Evolutionary conservation across 2,329 filamentous ascomycete genomes (phyloP).

Genomic region (Sporothrix curviconia): DNA sequence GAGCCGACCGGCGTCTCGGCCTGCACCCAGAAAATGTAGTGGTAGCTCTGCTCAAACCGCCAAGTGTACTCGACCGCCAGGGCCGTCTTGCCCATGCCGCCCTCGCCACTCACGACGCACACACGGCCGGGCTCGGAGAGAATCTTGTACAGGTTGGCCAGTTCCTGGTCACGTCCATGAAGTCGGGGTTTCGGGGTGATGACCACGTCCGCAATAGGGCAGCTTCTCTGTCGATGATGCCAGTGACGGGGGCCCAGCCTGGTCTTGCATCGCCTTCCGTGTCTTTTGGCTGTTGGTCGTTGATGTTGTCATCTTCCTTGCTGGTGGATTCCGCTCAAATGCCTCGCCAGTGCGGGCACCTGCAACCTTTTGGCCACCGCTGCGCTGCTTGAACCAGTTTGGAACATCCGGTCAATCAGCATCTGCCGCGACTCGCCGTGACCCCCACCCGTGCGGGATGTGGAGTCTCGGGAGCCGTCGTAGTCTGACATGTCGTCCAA

Average conservation of each 20-base stretch:
- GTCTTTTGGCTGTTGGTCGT: constrained; percentile 4
- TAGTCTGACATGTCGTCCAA: constrained; percentile 17
- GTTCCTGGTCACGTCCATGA: constrained; percentile 18
- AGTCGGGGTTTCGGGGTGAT: constrained; percentile 14
- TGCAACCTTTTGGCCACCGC: too few relatives aligned
- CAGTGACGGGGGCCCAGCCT: constrained; percentile 2
- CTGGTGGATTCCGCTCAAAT: neutral
- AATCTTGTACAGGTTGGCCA: constrained; percentile 18
- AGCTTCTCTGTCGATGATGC: constrained; percentile 13
- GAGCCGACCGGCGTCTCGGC: constrained; percentile 21
- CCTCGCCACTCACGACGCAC: constrained; percentile 19
- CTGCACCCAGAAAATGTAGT: constrained; percentile 25
- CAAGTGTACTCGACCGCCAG: constrained; percentile 23
- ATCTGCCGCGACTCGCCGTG: constrained; percentile 13
- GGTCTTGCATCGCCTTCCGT: neutral
- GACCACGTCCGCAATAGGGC: constrained; percentile 15
- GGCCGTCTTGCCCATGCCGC: constrained; percentile 22
- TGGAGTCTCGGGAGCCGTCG: constrained; percentile 3
- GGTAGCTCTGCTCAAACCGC: constrained; percentile 20
- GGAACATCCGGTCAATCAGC: constrained; percentile 17
- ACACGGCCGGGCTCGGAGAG: constrained; percentile 18
- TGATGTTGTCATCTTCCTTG: neutral
- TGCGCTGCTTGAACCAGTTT: neutral
- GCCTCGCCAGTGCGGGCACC: neutral
- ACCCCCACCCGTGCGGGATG: neutral